Conservation (phyloP, 2,329 filamentous ascomycete species). For the Apiospora sp. region DNA sequence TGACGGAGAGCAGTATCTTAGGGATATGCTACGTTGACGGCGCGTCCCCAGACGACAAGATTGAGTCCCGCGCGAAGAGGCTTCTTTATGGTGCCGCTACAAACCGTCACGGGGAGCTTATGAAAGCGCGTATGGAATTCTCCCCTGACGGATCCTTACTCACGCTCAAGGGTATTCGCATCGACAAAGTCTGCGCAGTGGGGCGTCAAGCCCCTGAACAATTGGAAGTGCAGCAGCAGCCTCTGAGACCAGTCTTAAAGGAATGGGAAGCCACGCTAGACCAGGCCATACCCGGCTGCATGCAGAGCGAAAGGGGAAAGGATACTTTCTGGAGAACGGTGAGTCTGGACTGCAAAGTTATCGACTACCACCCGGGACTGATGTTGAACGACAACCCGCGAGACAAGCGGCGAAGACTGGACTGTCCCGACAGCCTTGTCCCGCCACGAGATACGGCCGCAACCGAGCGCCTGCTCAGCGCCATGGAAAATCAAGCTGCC, state of each 20-base stretch:
- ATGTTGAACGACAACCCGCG: not conserved
- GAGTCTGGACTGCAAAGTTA: not conserved
- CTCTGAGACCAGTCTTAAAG: not conserved
- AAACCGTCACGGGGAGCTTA: not conserved
- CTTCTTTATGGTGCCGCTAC: not conserved
- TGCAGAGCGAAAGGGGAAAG: not conserved
- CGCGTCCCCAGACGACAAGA: not conserved
- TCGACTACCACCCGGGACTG: not conserved
- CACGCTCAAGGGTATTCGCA: not conserved
- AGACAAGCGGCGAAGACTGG: not conserved
- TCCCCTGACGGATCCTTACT: slow-evolving; percentile 6
- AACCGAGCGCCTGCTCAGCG: not conserved
- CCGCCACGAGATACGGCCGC: not conserved
- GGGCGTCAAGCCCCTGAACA: not conserved
- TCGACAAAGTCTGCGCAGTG: not conserved
- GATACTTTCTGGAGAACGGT: not conserved
- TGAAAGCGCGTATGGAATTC: slow-evolving; percentile 7
- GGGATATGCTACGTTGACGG: not conserved
- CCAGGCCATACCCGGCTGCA: not conserved
- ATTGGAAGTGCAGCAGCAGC: not conserved
- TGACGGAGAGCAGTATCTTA: not conserved
- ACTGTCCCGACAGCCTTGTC: not conserved
- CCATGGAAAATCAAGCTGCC: not conserved
- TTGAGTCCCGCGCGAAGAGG: not conserved
- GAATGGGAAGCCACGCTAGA: not conserved